Conservation (phyloP, 1,284 basidiomycete genomes). For the Ustilago curta region DNA sequence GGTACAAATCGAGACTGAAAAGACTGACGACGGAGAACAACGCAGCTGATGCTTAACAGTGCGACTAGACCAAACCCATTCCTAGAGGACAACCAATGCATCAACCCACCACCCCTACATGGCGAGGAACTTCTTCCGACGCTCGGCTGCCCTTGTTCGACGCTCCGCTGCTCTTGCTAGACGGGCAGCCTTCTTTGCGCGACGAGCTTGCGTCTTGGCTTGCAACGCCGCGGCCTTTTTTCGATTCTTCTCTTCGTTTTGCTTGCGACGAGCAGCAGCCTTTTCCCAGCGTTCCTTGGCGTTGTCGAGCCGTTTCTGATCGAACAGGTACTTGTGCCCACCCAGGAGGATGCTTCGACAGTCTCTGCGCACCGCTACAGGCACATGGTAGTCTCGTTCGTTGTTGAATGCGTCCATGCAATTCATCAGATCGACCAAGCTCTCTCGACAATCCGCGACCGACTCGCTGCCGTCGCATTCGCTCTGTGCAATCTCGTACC, state of each 20-base stretch:
- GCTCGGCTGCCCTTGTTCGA: background rate
- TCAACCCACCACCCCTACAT: background rate
- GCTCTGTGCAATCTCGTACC: conserved; percentile 1
- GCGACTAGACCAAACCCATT: too few relatives aligned
- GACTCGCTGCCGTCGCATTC: background rate
- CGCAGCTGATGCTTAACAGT: too few relatives aligned
- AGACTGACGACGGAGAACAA: too few relatives aligned
- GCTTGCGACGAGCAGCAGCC: background rate
- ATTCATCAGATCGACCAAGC: background rate
- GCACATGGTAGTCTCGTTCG: background rate
- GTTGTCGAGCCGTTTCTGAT: background rate
- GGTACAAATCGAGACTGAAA: too few relatives aligned
- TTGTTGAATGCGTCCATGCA: background rate
- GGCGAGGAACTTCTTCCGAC: background rate
- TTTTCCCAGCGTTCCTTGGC: background rate
- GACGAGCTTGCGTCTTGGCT: background rate
- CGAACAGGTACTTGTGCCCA: background rate
- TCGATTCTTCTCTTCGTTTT: background rate
- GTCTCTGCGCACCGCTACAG: background rate
- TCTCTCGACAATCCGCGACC: background rate
- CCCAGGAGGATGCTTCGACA: background rate
- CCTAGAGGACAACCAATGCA: too few relatives aligned
- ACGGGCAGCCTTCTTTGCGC: background rate
- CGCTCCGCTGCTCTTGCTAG: background rate
- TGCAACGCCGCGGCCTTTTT: background rate